Conservation (phyloP, 371 early-diverging fungal species). For the Zychaea mexicana region DNA sequence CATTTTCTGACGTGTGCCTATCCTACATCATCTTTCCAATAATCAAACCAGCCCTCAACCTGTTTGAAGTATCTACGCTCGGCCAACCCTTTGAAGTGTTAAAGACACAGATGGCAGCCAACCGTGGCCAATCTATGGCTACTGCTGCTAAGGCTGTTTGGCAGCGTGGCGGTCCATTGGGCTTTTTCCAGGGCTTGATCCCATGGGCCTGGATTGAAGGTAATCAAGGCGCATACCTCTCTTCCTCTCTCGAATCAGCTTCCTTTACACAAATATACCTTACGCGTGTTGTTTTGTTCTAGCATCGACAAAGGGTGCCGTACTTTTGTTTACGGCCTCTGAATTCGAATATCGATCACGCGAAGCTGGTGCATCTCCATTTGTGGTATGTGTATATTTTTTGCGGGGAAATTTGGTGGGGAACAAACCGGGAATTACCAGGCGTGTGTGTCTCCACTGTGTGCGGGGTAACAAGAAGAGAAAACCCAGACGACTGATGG, state of each 20-base stretch:
- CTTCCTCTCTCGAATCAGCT: neutral
- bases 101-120: conserved; percentile 88
- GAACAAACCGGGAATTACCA: neutral
- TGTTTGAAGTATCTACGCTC: conserved; percentile 86
- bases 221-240: neutral
- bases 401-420: neutral
- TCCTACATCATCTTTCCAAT: neutral
- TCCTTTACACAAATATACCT: too few relatives aligned
- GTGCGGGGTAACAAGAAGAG: neutral
- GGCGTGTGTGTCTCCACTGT: neutral
- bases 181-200: conserved; percentile 83
- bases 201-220: conserved; percentile 94
- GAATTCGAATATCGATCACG: conserved; percentile 85
- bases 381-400: conserved; percentile 36
- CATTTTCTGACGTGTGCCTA: neutral
- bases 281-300: neutral
- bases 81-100: conserved; percentile 93
- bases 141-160: conserved; percentile 69
- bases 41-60: conserved; percentile 54
- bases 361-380: conserved; percentile 59
- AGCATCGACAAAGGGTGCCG: conserved; percentile 93
- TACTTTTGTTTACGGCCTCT: conserved; percentile 90
- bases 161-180: conserved; percentile 76
- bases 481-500: too few relatives aligned
- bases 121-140: conserved; percentile 74